Evolutionary conservation across 495 filamentous ascomycete species (phyloP), one percentile per base, ranked within the genome.

Genomic region (Aspergillus ellipticus): DNA sequence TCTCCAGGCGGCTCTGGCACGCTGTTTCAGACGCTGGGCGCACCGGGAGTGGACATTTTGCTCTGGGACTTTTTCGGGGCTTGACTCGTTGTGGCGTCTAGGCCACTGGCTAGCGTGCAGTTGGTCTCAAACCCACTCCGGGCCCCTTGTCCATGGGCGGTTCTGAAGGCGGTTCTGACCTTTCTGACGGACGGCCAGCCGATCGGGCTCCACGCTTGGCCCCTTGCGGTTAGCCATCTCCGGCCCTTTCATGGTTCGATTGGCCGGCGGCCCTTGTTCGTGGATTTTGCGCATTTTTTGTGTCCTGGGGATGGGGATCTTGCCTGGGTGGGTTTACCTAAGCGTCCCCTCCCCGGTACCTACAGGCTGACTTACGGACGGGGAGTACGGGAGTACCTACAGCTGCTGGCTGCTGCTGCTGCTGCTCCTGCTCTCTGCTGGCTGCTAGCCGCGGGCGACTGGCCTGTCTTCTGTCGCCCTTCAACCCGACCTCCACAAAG

Each of bases 61-160:
- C 39, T 39, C 31, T 57, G 56, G 50, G 47, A 43, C 42, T 57
- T 54, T 51, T 49, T 45, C 42, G 42, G 50, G 53, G 50, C 56
- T 63, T 55, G 55, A 53, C 58, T 60, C 57, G 51, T 57, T 64
- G 61, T 64, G 61, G 61, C 61, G 61, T 64, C 61, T 60, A 53
- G 61, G 54, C 61, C 61, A 60, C 49, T 28, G 52, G 53, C 48
- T 64, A 60, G 61, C 57, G 55, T 60, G 62, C 59, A 65, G 62
- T 41, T 51, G 53, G 53, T 13, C 35, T 39, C 29, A 53, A 66
- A 60, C 59, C 58, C 58, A 51, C 58, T 39, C 35, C 54, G 55
- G 54, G 51, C 57, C 55, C 56, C 42, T 53, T 28, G 49, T 39
- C 49, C 49, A 56, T 56, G 56, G 26, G 51, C 48, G 58, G 53